phyloP scores from a whole-genome alignment of 179 eudicot genomes.

The Sideroxylon spinosum region DNA sequence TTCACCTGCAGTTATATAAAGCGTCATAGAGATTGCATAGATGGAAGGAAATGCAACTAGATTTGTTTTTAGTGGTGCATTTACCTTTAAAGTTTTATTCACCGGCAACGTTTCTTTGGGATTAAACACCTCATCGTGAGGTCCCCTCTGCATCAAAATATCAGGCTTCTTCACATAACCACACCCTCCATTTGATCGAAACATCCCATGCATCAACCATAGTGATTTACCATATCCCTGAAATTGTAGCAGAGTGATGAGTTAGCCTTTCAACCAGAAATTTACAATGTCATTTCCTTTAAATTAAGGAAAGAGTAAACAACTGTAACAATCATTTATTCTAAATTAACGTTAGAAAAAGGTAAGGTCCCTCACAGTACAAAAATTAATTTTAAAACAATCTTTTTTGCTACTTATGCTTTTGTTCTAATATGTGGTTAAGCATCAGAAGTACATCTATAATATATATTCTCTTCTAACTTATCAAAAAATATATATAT shows the following conservation, averaged over 20 bases:
- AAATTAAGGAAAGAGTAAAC: neutral
- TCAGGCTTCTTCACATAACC: slow-evolving; percentile 86
- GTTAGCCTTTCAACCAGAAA: slow-evolving; percentile 2
- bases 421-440: neutral
- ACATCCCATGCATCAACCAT: slow-evolving; percentile 95
- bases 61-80: neutral
- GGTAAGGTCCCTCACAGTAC: neutral
- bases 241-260: slow-evolving; percentile 6
- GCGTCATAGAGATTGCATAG: neutral
- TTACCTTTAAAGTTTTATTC: slow-evolving; percentile 72
- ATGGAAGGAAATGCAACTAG: too few species aligned
- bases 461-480: too few species aligned
- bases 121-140: slow-evolving; percentile 47
- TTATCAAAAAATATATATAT: too few species aligned
- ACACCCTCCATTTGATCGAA: slow-evolving; percentile 82
- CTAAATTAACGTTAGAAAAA: neutral
- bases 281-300: neutral
- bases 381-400: neutral
- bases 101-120: slow-evolving; percentile 42
- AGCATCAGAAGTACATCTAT: neutral
- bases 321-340: neutral
- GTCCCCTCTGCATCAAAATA: slow-evolving; percentile 38
- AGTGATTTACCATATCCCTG: slow-evolving; percentile 84
- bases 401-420: neutral
- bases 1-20: slow-evolving; percentile 48